Conservation (phyloP, 768 basidiomycete species). For the Lyophyllum shimeji region DNA sequence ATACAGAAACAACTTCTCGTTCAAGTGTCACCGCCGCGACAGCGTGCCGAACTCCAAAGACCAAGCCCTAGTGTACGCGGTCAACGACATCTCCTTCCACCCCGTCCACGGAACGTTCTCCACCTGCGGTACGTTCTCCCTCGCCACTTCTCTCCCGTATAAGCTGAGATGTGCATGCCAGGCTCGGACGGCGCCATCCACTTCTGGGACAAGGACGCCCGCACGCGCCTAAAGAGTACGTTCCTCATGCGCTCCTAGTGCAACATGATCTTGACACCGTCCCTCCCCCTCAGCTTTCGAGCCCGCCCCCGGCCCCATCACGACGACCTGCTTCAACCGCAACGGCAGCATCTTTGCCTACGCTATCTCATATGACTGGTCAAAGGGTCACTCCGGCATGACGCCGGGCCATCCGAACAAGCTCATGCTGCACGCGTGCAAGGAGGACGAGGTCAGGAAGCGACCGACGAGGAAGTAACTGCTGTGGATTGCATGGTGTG, state of each 20-base stretch:
- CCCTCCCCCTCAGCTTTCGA: slow-evolving; percentile 61
- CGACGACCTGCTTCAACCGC: slow-evolving; percentile 82
- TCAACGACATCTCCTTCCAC: slow-evolving; percentile 88
- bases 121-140: slow-evolving; percentile 56
- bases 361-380: slow-evolving; percentile 92
- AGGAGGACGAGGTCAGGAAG: slow-evolving; percentile 86
- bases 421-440: slow-evolving; percentile 80
- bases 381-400: slow-evolving; percentile 87
- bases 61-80: slow-evolving; percentile 73
- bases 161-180: slow-evolving; percentile 21
- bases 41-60: slow-evolving; percentile 55
- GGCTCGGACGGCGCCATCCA: slow-evolving; percentile 86
- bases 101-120: slow-evolving; percentile 83
- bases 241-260: background rate
- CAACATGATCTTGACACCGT: background rate
- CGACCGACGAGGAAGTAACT: slow-evolving; percentile 42
- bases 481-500: background rate
- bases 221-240: slow-evolving; percentile 88
- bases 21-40: slow-evolving; percentile 79
- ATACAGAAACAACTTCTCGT: slow-evolving; percentile 76
- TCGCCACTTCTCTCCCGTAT: slow-evolving; percentile 16
- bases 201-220: slow-evolving; percentile 94
- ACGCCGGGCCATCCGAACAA: slow-evolving; percentile 72
- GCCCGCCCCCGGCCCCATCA: slow-evolving; percentile 69
- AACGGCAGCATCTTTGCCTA: slow-evolving; percentile 90